Percentiles rank a stretch among this genome's conserved stretches.
phyloP scores from a whole-genome alignment of 768 basidiomycete genomes.

The Coprinopsis sp. region DNA sequence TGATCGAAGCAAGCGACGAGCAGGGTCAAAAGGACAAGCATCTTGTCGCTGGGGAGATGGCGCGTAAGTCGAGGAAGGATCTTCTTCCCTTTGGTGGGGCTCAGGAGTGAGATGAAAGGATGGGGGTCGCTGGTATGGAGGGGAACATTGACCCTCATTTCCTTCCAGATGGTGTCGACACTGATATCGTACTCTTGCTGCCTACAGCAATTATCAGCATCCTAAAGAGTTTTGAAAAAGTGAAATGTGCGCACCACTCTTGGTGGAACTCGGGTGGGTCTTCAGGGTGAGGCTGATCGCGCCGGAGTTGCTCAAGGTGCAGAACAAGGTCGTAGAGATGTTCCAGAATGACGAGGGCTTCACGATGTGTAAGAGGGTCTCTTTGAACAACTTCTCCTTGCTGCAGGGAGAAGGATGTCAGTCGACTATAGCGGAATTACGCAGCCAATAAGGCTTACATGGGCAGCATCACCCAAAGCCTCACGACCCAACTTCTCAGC shows the following conservation, averaged over 20 bases:
- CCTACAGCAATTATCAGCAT: slow-evolving; percentile 34
- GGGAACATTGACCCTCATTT: slow-evolving; percentile 81
- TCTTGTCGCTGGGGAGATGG: slow-evolving; percentile 70
- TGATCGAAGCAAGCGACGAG: slow-evolving; percentile 93
- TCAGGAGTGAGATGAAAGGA: slow-evolving; percentile 91
- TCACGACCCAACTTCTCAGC: slow-evolving; percentile 73
- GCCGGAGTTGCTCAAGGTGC: slow-evolving; percentile 77
- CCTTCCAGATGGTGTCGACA: slow-evolving; percentile 74
- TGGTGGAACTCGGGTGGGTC: slow-evolving; percentile 40
- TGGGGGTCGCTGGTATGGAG: slow-evolving; percentile 77
- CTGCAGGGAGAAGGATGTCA: slow-evolving; percentile 27
- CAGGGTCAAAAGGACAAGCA: slow-evolving; percentile 85
- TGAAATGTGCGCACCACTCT: slow-evolving; percentile 39
- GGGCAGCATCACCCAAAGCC: slow-evolving; percentile 58
- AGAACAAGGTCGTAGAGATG: slow-evolving; percentile 80
- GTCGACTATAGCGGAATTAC: background rate
- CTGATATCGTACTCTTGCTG: slow-evolving; percentile 49
- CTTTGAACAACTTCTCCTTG: slow-evolving; percentile 57
- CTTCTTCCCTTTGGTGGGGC: slow-evolving; percentile 87
- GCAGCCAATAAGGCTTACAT: slow-evolving; percentile 36
- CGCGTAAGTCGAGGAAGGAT: slow-evolving; percentile 86
- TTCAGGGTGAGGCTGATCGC: slow-evolving; percentile 70
- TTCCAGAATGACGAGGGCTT: slow-evolving; percentile 78
- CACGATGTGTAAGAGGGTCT: slow-evolving; percentile 74
- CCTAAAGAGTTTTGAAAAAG: background rate